Evolutionary conservation across 352 stramenopile species (phyloP).

Genomic region (Pythium brachiatum): DNA sequence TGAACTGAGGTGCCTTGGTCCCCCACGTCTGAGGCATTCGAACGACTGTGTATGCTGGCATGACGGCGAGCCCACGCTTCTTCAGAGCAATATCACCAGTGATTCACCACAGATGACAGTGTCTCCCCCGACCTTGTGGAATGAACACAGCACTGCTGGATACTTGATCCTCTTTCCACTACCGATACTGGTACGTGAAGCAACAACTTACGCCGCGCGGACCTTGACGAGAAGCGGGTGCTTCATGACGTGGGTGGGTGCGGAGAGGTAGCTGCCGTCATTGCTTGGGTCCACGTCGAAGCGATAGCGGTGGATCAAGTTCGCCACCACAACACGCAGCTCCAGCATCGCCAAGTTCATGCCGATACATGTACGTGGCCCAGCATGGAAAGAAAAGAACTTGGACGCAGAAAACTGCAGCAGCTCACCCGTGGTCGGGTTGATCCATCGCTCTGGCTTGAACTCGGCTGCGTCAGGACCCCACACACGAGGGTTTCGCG

Average conservation of each 20-base stretch:
- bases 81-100: too few relatives aligned
- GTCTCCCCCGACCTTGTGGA: too few relatives aligned
- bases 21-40: too few relatives aligned
- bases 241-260: slow-evolving; percentile 19
- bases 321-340: slow-evolving; percentile 14
- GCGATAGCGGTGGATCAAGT: slow-evolving; percentile 14
- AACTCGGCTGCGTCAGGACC: slow-evolving; percentile 48
- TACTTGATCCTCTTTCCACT: too few relatives aligned
- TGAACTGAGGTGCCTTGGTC: too few relatives aligned
- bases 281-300: slow-evolving; percentile 19
- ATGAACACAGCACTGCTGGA: too few relatives aligned
- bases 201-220: too few relatives aligned
- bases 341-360: slow-evolving; percentile 28
- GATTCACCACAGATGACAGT: too few relatives aligned
- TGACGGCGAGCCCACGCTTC: too few relatives aligned
- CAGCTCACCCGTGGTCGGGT: slow-evolving; percentile 3
- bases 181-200: too few relatives aligned
- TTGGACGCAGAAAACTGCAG: slow-evolving; percentile 11
- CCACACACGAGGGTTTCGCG: slow-evolving; percentile 32
- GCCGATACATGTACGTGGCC: slow-evolving; percentile 39
- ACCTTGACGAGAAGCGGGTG: slow-evolving; percentile 6
- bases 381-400: slow-evolving; percentile 32
- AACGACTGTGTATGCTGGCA: too few relatives aligned
- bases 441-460: slow-evolving; percentile 54
- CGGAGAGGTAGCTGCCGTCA: slow-evolving; percentile 15